Evolutionary conservation across 1,284 basidiomycete species (phyloP).

Genomic region (Gomphus bonarii): DNA sequence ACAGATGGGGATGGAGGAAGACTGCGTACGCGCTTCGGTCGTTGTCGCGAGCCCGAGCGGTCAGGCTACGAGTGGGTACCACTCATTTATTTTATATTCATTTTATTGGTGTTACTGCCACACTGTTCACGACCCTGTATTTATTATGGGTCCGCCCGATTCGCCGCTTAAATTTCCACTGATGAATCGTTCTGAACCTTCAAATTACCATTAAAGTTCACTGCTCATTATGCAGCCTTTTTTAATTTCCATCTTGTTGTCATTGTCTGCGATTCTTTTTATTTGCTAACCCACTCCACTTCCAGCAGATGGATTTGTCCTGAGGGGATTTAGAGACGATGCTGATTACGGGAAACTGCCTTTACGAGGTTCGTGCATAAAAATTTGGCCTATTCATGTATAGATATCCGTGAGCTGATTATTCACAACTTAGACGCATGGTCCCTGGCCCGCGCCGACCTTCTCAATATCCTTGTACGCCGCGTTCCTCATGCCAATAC

Average conservation of each 20-base stretch:
- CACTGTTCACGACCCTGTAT: too few relatives aligned
- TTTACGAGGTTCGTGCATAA: not conserved
- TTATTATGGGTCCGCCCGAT: not conserved
- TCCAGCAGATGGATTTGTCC: not conserved
- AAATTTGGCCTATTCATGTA: too few relatives aligned
- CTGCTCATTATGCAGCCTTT: not conserved
- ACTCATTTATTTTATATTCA: not conserved
- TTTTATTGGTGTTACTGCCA: not conserved
- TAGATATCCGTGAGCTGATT: too few relatives aligned
- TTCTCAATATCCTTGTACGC: slow-evolving; percentile 1
- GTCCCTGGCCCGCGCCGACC: slow-evolving; percentile 7
- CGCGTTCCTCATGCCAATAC: slow-evolving; percentile 27
- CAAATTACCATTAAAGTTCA: not conserved
- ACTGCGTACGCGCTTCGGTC: not conserved
- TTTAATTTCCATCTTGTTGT: not conserved
- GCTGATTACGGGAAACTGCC: not conserved
- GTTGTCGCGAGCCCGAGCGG: not conserved
- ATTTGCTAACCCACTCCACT: not conserved
- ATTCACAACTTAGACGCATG: slow-evolving; percentile 2
- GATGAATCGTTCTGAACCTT: not conserved
- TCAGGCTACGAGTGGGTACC: not conserved
- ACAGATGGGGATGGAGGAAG: slow-evolving; percentile 36
- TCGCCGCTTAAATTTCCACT: slow-evolving; percentile 12
- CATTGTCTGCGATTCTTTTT: not conserved
- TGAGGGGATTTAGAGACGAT: not conserved